Evolutionary conservation across 176 grass and related monocot species (phyloP).

Genomic region (Eleusine indica): DNA sequence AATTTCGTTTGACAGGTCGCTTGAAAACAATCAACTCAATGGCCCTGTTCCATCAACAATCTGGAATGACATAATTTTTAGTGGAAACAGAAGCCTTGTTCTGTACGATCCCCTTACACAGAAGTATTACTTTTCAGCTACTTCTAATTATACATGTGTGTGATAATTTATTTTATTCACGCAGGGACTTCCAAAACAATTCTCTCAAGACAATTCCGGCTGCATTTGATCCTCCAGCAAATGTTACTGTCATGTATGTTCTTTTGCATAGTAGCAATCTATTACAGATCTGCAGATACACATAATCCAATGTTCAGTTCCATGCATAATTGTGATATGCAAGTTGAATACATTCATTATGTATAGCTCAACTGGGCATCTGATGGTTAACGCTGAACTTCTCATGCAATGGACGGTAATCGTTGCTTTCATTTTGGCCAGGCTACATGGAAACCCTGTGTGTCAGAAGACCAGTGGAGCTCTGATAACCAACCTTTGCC

Average conservation of each 20-base stretch:
- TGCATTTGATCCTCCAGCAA: constrained; percentile 65
- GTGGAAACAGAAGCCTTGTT: constrained; percentile 61
- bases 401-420: constrained; percentile 22
- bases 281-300: constrained; percentile 19
- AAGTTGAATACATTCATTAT: background rate
- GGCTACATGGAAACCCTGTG: constrained; percentile 81
- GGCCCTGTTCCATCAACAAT: constrained; percentile 74
- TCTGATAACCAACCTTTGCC: constrained; percentile 49
- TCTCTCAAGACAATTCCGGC: constrained; percentile 57
- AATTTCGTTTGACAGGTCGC: constrained; percentile 61
- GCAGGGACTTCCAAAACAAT: constrained; percentile 92
- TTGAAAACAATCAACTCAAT: constrained; percentile 63
- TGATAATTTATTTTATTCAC: constrained; percentile 31
- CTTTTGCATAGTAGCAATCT: constrained; percentile 28
- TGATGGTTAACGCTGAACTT: constrained; percentile 1
- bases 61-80: constrained; percentile 55
- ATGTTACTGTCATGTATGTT: constrained; percentile 85
- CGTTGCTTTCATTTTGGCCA: constrained; percentile 48
- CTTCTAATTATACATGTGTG: constrained; percentile 21
- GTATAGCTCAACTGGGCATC: background rate
- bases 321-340: background rate
- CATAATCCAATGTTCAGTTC: constrained; percentile 13
- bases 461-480: constrained; percentile 49
- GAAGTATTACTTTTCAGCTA: background rate
- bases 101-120: constrained; percentile 58